Evolutionary conservation across 176 grass and related monocot species (phyloP).

Genomic region (Miscanthus lutarioriparius): DNA sequence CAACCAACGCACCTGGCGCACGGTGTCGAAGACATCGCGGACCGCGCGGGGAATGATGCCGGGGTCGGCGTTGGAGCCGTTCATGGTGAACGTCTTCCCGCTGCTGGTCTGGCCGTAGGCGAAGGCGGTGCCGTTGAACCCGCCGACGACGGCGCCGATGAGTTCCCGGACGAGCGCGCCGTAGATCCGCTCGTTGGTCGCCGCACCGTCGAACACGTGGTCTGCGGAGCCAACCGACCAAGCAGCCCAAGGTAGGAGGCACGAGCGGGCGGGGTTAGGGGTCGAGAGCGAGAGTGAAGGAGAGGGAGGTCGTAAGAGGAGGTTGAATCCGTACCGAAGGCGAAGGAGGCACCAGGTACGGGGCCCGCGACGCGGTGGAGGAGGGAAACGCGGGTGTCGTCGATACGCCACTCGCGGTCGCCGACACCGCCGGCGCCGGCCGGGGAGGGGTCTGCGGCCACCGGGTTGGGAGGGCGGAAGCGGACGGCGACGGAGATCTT

Average conservation of each 20-base stretch:
- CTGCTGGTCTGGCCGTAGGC: conserved; percentile 98
- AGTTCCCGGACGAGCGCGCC: conserved; percentile 60
- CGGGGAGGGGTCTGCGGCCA: background rate
- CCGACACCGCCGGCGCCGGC: conserved; percentile 8
- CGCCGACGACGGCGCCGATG: conserved; percentile 65
- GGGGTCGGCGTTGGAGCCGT: conserved; percentile 56
- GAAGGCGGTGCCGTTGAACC: conserved; percentile 95
- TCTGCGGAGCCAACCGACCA: conserved; percentile 35
- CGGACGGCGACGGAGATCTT: conserved; percentile 94
- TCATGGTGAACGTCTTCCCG: conserved; percentile 98
- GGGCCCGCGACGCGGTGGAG: conserved; percentile 43
- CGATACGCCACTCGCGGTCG: conserved; percentile 65
- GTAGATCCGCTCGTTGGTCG: conserved; percentile 67
- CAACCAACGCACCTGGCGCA: conserved; percentile 44
- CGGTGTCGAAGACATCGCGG: conserved; percentile 69
- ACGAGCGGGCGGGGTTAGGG: background rate
- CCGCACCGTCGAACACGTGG: conserved; percentile 70
- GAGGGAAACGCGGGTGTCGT: conserved; percentile 69
- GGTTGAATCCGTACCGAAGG: conserved; percentile 54
- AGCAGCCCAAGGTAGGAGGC: background rate
- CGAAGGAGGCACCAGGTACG: conserved; percentile 58
- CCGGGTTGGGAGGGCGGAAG: conserved; percentile 53
- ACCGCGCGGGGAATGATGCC: conserved; percentile 82
- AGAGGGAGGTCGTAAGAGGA: background rate
- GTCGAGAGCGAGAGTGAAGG: background rate